Evolutionary conservation across 371 early-diverging fungal genomes (phyloP).

Genomic region (Lichtheimia ornata): DNA sequence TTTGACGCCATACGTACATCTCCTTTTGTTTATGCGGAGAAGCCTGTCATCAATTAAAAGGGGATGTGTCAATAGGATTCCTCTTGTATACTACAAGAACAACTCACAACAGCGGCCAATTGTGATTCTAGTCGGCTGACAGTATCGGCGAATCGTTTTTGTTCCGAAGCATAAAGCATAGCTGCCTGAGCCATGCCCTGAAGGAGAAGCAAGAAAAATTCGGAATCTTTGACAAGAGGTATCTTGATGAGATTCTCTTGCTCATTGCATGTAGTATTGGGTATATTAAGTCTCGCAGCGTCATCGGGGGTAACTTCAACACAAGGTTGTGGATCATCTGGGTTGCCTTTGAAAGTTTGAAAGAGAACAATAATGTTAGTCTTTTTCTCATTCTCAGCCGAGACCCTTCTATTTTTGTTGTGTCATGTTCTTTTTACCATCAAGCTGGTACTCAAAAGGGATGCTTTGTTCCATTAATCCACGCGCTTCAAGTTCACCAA

Average conservation of each 20-base stretch:
- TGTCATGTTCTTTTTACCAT: constrained; percentile 10
- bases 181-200: constrained; percentile 51
- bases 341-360: constrained; percentile 22
- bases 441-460: constrained; percentile 12
- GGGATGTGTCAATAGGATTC: too few relatives aligned
- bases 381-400: too few relatives aligned
- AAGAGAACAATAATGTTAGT: not conserved
- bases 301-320: constrained; percentile 37
- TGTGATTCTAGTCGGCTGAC: constrained; percentile 43
- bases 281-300: constrained; percentile 4
- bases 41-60: constrained; percentile 7
- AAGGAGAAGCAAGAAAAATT: constrained; percentile 56
- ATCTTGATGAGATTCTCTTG: constrained; percentile 38
- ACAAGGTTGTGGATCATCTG: constrained; percentile 36
- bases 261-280: not conserved
- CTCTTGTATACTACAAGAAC: not conserved
- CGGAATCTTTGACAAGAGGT: constrained; percentile 55
- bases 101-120: constrained; percentile 42
- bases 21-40: constrained; percentile 61
- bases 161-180: constrained; percentile 40
- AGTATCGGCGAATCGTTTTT: constrained; percentile 35
- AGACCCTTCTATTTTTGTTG: too few relatives aligned
- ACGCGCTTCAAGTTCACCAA: constrained; percentile 50
- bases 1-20: constrained; percentile 72
- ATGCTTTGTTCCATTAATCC: constrained; percentile 8